Base-by-base conservation (phyloP, 441 rosid genomes). In the Brassica balearica region DNA sequence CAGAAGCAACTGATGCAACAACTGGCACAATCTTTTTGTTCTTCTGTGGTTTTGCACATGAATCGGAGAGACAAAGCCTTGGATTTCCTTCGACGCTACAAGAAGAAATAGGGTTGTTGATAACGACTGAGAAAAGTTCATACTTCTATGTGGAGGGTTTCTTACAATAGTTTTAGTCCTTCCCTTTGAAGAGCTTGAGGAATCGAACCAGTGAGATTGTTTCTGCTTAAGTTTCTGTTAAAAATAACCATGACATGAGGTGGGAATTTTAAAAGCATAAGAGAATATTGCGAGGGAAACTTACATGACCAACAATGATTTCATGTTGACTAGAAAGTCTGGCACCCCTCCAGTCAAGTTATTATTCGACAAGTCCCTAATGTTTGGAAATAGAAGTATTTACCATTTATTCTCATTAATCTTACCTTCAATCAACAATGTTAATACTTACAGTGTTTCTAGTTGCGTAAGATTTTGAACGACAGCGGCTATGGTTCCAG, bases 351-450 rank as follows among this genome's bases (percentile, higher is more conserved):
- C 81, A 22, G 48, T 66, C 56, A 78, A 78, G 65, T 22, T 78
- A 23, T 78, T 78, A 67, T 72, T 78, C 3, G 81, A 78, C 73
- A 78, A 79, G 67, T 79, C 82, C 66, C 82, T 79, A 12, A 43
- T 41, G 48, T 0, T 59, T 67, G 6, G 17, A 5, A 65, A 78
- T 66, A 36, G 10, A 22, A 22, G 23, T 22, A 22, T 22, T 22
- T 22, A 22, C 23, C 23, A 22, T 23, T 2, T 17, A 17, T 17
- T 17, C 17, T 17, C 17, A 17, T 17, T 17, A 17, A 17, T 17
- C 17, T 17, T 17, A 17, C 17, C 17, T 17, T 17, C 17, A 17
- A 17, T 17, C 17, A 17, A 17, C 17, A 17, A 17, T 17, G 17
- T 17, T 17, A 3, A 53, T 53, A 53, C 59, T 53, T 53, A 53